Evolutionary conservation across 169 alveolate species (phyloP).

Genomic region (Plasmodium chabaudi): DNA sequence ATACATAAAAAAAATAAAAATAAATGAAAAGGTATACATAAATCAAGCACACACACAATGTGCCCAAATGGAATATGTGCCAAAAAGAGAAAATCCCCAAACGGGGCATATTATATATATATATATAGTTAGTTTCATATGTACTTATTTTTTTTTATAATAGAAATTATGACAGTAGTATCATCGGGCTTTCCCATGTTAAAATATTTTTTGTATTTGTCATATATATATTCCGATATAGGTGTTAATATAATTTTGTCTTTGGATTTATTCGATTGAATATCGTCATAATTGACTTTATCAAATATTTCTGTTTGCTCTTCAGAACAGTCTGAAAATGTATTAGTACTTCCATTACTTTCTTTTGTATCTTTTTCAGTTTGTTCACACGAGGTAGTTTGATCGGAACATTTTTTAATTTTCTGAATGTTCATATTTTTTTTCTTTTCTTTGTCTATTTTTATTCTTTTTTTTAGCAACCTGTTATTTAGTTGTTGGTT

Average conservation of each 20-base stretch:
- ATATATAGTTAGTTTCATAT: no score
- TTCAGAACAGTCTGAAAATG: constrained; percentile 3
- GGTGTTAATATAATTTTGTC: constrained; percentile 75
- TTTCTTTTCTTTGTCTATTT: constrained; percentile 13
- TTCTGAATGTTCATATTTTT: constrained; percentile 17
- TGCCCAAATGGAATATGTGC: no score
- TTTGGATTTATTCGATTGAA: constrained; percentile 50
- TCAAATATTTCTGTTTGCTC: constrained; percentile 46
- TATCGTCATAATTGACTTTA: constrained; percentile 74
- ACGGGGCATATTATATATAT: no score
- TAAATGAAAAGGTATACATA: no score
- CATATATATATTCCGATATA: constrained; percentile 69
- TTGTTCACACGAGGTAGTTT: background rate
- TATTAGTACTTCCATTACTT: background rate
- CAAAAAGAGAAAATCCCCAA: no score
- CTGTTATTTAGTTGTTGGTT: constrained; percentile 36
- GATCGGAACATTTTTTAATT: background rate
- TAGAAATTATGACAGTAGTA: constrained; percentile 68
- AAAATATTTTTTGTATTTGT: constrained; percentile 64
- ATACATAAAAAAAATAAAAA: no score
- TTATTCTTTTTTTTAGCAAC: constrained; percentile 47
- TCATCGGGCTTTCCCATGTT: constrained; percentile 76
- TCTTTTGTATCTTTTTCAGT: constrained; percentile 4
- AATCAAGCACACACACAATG: no score
- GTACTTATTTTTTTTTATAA: constrained; percentile 66